Base-by-base conservation (phyloP, 2,329 filamentous ascomycete species). In the Ophiocordyceps sinensis region DNA sequence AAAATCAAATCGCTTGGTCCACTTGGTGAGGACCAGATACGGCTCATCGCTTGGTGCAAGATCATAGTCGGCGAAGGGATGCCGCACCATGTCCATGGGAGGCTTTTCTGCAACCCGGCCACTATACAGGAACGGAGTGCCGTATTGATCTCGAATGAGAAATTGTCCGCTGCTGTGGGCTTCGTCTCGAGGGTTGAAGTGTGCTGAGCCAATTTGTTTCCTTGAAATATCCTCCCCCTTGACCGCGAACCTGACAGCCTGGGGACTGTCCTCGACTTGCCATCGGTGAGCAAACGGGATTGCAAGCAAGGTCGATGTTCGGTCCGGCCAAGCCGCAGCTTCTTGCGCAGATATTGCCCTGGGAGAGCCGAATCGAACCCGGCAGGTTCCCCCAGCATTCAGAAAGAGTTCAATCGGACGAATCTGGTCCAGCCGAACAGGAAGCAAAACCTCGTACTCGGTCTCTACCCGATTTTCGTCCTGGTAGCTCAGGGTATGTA, bases 1-100 rank as follows among this genome's bases (percentile, higher is more conserved):
- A 38, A 79, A 77, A 49, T 83, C 77, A 3, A 64, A 61, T 36
- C 75, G 66, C 42, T 66, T 71, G 0, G 75, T 69, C 55, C 74
- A 74, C 35, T 56, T 65, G 15, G 49, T 56, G 0, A 77, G 50
- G 2, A 59, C 58, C 2, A 79, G 44, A 49, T 77, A 75, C 0
- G 69, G 62, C 0, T 55, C 57, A n/a, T 75, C 58, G 2, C 54
- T 51, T 0, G 67, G 65, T 0, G 61, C 59, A 0, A 64, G 48
- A 0, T 62, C 57, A 35, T 64, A 67, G 1, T 54, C 54, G 1
- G 46, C 44, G 36, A 63, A 61, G 1, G 54, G 50, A 28, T 56
- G 49, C 21, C 64, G 60, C 0, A 76, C 60, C 7, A 60, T 47
- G 1, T 65, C 54, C 0, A 49, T 15, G 0, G 57, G 32, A 12